phyloP scores from a whole-genome alignment of 305 asterid genomes.

The Euphrasia arctica region DNA sequence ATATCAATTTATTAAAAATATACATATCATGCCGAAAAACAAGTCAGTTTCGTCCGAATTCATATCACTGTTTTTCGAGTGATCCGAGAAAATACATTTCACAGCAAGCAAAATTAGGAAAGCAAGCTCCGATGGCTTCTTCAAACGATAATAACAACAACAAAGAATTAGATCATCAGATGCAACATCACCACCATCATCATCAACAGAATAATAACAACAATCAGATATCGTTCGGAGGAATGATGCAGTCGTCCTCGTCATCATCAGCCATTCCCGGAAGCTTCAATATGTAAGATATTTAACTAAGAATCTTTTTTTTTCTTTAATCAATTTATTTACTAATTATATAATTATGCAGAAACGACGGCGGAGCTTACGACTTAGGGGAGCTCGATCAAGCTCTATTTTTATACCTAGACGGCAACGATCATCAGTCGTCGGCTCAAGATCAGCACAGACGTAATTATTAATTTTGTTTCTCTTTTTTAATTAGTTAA shows the following conservation, averaged over 20 bases:
- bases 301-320: neutral
- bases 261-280: constrained; percentile 44
- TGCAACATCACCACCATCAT: constrained; percentile 25
- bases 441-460: constrained; percentile 55
- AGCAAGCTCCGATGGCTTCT: constrained; percentile 39
- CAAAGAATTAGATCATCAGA: constrained; percentile 31
- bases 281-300: constrained; percentile 47
- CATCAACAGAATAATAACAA: constrained; percentile 41
- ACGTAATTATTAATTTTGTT: constrained; percentile 34
- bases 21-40: constrained; percentile 7
- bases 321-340: neutral
- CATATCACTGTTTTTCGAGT: constrained; percentile 22
- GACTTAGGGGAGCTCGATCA: constrained; percentile 87
- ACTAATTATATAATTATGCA: constrained; percentile 21
- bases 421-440: constrained; percentile 57
- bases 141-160: constrained; percentile 29
- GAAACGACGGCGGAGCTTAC: constrained; percentile 59
- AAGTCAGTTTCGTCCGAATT: constrained; percentile 22
- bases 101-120: constrained; percentile 17
- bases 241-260: constrained; percentile 54
- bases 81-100: constrained; percentile 20
- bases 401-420: constrained; percentile 64
- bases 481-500: neutral
- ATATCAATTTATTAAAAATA: constrained; percentile 2
- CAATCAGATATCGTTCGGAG: constrained; percentile 63